A percentile compares a stretch with the other conserved stretches of the same genome.
Conservation (phyloP, 331 rosid genomes). For the Quercus phellos region DNA sequence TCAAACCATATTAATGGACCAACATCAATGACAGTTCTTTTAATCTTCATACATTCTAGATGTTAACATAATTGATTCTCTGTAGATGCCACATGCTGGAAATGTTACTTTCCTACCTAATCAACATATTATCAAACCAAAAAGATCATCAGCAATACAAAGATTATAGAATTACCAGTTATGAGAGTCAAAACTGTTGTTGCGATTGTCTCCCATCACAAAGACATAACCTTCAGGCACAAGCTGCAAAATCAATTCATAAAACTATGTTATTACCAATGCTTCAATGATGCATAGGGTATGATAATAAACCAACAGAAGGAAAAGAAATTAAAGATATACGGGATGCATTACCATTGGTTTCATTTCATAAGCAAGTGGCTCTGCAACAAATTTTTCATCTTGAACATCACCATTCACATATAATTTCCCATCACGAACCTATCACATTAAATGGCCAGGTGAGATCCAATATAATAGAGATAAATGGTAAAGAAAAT, state of each 20-base stretch:
- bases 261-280: constrained; percentile 7
- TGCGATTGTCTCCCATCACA: constrained; percentile 96
- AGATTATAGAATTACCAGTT: constrained; percentile 59
- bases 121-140: constrained; percentile 15
- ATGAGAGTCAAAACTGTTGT: constrained; percentile 90
- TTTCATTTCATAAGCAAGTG: constrained; percentile 71
- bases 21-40: background rate
- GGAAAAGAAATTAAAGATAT: background rate
- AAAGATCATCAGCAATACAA: constrained; percentile 15
- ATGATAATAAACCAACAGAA: background rate
- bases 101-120: constrained; percentile 20
- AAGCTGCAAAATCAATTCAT: constrained; percentile 45
- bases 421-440: constrained; percentile 62
- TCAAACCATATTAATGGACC: background rate
- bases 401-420: constrained; percentile 67
- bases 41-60: background rate
- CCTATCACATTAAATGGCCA: constrained; percentile 38
- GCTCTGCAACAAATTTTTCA: constrained; percentile 71
- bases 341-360: constrained; percentile 42
- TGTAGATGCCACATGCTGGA: constrained; percentile 10
- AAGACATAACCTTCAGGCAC: constrained; percentile 90
- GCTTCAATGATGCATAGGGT: background rate
- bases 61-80: constrained; percentile 25
- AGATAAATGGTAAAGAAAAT: background rate
- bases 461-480: constrained; percentile 4